Evolutionary conservation across 768 basidiomycete species (phyloP).

Genomic region (Piloderma croceum): DNA sequence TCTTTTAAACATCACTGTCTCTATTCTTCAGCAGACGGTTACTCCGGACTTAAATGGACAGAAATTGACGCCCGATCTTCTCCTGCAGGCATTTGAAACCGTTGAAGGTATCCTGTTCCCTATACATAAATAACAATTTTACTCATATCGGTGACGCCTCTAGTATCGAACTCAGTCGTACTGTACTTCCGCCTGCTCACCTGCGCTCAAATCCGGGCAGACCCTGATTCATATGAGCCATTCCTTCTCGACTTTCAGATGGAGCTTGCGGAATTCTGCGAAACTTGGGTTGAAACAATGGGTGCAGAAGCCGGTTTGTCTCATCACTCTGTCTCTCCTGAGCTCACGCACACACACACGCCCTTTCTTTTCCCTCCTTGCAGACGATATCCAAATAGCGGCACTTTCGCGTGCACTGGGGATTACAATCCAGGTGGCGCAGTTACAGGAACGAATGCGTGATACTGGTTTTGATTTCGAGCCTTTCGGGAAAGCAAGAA

Average conservation of each 20-base stretch:
- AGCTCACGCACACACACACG: not conserved
- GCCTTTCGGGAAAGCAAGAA: too few relatives aligned
- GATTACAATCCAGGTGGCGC: slow-evolving; percentile 68
- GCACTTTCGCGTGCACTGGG: slow-evolving; percentile 69
- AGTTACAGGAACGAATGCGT: slow-evolving; percentile 61
- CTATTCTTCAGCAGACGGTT: slow-evolving; percentile 43
- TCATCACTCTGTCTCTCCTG: not conserved
- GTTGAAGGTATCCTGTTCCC: slow-evolving; percentile 45
- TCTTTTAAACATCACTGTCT: slow-evolving; percentile 60
- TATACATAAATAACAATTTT: too few relatives aligned
- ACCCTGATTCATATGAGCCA: slow-evolving; percentile 53
- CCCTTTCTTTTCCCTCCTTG: too few relatives aligned
- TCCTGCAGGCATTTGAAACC: slow-evolving; percentile 51
- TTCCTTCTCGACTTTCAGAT: slow-evolving; percentile 65
- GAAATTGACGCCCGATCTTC: slow-evolving; percentile 28
- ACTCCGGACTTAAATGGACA: slow-evolving; percentile 30
- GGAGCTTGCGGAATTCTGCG: slow-evolving; percentile 63
- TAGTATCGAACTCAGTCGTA: slow-evolving; percentile 70
- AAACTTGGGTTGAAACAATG: slow-evolving; percentile 67
- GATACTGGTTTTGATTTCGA: slow-evolving; percentile 59
- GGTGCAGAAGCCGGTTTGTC: slow-evolving; percentile 72
- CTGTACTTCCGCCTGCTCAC: slow-evolving; percentile 79
- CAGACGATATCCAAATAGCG: slow-evolving; percentile 78
- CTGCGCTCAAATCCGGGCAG: slow-evolving; percentile 70
- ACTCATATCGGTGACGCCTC: too few relatives aligned